Evolutionary conservation across 805 yeast species (phyloP), one percentile per base, ranked within the genome.

Genomic region (Schwanniomyces sp.): DNA sequence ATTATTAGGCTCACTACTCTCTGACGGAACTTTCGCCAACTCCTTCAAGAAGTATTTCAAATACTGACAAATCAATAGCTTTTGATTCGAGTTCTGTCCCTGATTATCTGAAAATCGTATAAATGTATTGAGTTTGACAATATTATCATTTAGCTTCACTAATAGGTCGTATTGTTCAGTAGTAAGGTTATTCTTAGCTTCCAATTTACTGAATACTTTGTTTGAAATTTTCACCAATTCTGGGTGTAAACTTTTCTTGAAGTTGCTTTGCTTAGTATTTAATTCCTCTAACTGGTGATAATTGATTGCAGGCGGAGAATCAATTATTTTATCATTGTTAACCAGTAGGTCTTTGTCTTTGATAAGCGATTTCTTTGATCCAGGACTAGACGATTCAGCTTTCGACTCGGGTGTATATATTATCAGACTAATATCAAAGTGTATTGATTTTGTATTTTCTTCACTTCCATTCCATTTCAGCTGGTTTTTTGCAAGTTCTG

Each of bases 41-140:
- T 74, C 78, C 47, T 69, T 70, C 39, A 73, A 49, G 8, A 73
- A 52, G 42, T 71, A 71, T 52, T 72, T 71, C 45, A 73, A 54
- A 46, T 66, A 70, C 49, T 71, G 77, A 44, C 68, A 70, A 10
- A 68, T 49, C n/a, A 73, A 42, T 2, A 71, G 50, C 47, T 67
- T 69, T 14, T 55, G 56, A 12, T 52, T 40, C 26, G 43, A 34
- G 10, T 27, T 34, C 24, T 44, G 41, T 7, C 30, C 32, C 41
- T 25, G 41, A n/a, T 37, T 37, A 25, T 62, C 64, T 5, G 55
- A 41, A 11, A 44, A 38, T 38, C 56, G 63, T 4, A 56, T 49
- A 37, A 67, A 61, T 2, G 57, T 53, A n/a, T 64, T 38, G 41
- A 63, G 41, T 41, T 64, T 58, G 50, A 72, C 52, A 29, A 75